Percentiles rank a stretch among this genome's conserved stretches.
Evolutionary conservation across 768 basidiomycete species (phyloP).

Genomic region (Termitomyces sp.): DNA sequence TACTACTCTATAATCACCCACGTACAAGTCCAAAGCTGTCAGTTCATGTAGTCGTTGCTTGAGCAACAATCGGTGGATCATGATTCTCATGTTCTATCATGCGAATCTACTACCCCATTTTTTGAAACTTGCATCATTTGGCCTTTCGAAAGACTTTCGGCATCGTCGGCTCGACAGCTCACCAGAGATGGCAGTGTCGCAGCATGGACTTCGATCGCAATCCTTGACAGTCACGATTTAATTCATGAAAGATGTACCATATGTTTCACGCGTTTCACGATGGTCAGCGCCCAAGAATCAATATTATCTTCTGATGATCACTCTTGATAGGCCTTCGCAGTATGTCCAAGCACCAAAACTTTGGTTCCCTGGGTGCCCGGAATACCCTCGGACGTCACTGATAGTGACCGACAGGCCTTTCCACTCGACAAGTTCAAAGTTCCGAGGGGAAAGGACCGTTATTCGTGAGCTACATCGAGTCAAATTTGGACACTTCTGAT

Average conservation of each 20-base stretch:
- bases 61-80: conserved; percentile 2
- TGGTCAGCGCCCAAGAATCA: not conserved
- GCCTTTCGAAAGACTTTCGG: not conserved
- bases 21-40: not conserved
- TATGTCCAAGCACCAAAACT: not conserved
- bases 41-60: not conserved
- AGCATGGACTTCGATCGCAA: not conserved
- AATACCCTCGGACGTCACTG: not conserved
- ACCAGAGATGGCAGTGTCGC: not conserved
- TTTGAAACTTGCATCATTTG: not conserved
- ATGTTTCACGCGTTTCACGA: not conserved
- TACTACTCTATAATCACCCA: not conserved
- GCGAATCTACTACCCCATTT: not conserved
- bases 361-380: not conserved
- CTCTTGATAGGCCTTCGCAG: not conserved
- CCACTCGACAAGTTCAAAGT: not conserved
- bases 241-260: not conserved
- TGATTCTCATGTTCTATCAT: not conserved
- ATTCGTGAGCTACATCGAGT: not conserved
- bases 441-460: not conserved
- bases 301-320: not conserved
- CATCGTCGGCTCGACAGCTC: not conserved
- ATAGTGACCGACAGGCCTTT: not conserved
- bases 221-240: not conserved
- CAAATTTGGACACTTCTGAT: not conserved